Base-by-base conservation (phyloP, 2,329 filamentous ascomycete genomes). In the Leptodontidium sp. region DNA sequence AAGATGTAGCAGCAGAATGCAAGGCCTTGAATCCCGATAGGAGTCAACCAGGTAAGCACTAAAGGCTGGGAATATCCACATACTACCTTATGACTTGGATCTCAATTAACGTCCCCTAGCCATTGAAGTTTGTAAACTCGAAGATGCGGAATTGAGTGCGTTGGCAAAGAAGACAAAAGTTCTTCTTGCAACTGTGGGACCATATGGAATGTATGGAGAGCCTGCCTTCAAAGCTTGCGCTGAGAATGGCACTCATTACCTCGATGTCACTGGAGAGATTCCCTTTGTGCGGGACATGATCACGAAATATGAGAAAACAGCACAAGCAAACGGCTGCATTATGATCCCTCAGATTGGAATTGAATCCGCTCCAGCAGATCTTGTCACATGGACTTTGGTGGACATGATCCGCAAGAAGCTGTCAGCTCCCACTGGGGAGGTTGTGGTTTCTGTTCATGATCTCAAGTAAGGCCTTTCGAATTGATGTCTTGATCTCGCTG, bases 1-100 rank as follows among this genome's bases (percentile, higher is more conserved):
- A 91, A 73, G 81, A 82, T 50, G 80, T 98, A 12, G 88, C 89
- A 8, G 83, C 88, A 64, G 88, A 92, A 65, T 85, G 94, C 78
- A 88, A 89, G 75, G 78, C 81, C 67, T 76, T 91, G 68, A 92
- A 92, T 77, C 84, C 89, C 1, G 90, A 97, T 78, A 90, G 94
- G 64, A 77, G 82, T 45, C 85, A 87, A 64, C 93, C 94, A 76
- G 88, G 91, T 92, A 86, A 75, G 81, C 67, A 68, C 64, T 66
- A 57, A 24, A 52, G 24, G 17, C 21, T 14, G 21, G 4, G 43
- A 38, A 21, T n/a, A 15, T 43, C 32, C 47, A 35, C 47, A 21
- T 21, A 21, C 12, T 24, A n/a, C 47, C 1, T 14, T 11, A 11
- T 24, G 9, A 50, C 43, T 17, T 21, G 53, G 11, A 58, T 43